These are phyloP conservation scores for Monosporascus sp. DNA, from an alignment of 2,329 filamentous ascomycete genomes.

Conservation along the genomic window DNA sequence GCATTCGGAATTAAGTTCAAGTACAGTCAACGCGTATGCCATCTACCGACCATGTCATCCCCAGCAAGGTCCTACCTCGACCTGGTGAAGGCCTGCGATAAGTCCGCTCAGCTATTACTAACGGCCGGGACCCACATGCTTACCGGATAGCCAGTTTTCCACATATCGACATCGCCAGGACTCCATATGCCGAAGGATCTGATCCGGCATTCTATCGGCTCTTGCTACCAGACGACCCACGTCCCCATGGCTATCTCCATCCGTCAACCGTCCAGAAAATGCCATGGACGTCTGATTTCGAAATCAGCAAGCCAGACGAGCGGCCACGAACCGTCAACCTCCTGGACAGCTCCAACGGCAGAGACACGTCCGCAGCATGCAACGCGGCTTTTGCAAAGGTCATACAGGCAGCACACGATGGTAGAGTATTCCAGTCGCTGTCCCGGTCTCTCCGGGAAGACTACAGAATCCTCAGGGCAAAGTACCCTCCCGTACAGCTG, in stretches of 20 bases:
- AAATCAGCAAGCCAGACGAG: conserved; percentile 19
- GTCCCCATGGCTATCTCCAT: conserved; percentile 44
- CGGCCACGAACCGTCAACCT: conserved; percentile 23
- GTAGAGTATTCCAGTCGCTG: conserved; percentile 14
- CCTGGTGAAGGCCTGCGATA: conserved; percentile 36
- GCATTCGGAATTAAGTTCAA: neutral
- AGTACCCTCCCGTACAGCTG: conserved; percentile 27
- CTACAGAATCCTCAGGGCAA: conserved; percentile 22
- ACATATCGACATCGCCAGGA: conserved; percentile 30
- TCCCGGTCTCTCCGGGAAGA: conserved; percentile 22
- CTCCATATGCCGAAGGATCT: conserved; percentile 5
- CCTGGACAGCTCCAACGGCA: conserved; percentile 15
- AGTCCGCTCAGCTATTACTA: conserved; percentile 24
- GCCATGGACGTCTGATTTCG: conserved; percentile 34
- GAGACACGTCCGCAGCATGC: conserved; percentile 15
- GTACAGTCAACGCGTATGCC: neutral
- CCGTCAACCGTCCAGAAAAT: conserved; percentile 37
- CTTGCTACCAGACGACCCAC: conserved; percentile 36
- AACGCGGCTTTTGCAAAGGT: conserved; percentile 21
- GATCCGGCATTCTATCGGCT: conserved; percentile 35
- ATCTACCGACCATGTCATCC: conserved; percentile 5
- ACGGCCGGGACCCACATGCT: conserved; percentile 4
- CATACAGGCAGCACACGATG: conserved; percentile 16
- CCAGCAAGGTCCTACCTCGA: conserved; percentile 25
- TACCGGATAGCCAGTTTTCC: conserved; percentile 35